Evolutionary conservation across 2,329 filamentous ascomycete genomes (phyloP).

Genomic region (Plectosphaerella plurivora): DNA sequence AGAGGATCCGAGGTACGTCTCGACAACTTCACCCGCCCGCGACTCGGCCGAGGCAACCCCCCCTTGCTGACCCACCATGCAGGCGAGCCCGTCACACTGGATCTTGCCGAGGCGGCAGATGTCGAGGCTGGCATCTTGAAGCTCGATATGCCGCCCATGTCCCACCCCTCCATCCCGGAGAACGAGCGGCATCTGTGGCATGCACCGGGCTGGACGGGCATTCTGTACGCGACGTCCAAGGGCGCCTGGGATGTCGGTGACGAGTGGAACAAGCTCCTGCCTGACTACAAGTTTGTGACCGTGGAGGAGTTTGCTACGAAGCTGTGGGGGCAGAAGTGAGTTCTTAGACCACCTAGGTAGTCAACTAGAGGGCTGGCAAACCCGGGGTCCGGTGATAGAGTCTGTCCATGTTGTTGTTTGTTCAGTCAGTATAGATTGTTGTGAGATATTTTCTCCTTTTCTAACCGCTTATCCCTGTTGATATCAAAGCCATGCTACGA

Average conservation of each 20-base stretch:
- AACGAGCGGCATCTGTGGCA: background rate
- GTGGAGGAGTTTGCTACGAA: conserved; percentile 19
- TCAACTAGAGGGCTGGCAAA: too few species aligned
- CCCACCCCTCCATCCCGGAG: background rate
- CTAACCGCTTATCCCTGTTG: too few species aligned
- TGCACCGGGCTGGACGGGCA: background rate
- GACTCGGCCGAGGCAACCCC: background rate
- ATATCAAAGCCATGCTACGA: too few species aligned
- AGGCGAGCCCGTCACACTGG: background rate
- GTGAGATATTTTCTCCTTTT: too few species aligned
- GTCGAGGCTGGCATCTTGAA: conserved; percentile 1
- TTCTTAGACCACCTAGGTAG: too few species aligned
- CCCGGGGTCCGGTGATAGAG: too few species aligned
- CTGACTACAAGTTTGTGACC: conserved; percentile 24
- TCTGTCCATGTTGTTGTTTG: too few species aligned
- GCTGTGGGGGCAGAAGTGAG: background rate
- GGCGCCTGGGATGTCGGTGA: conserved; percentile 22
- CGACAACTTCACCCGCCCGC: background rate
- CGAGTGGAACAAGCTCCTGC: conserved; percentile 28
- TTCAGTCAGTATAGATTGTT: too few species aligned
- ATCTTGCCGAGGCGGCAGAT: background rate
- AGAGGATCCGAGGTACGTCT: conserved; percentile 26
- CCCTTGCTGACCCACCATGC: background rate
- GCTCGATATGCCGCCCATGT: background rate
- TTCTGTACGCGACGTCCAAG: conserved; percentile 1